A percentile compares a stretch with the other conserved stretches of the same genome.
phyloP scores from a whole-genome alignment of 2,329 filamentous ascomycete species.

The Fusarium protoensiforme region DNA sequence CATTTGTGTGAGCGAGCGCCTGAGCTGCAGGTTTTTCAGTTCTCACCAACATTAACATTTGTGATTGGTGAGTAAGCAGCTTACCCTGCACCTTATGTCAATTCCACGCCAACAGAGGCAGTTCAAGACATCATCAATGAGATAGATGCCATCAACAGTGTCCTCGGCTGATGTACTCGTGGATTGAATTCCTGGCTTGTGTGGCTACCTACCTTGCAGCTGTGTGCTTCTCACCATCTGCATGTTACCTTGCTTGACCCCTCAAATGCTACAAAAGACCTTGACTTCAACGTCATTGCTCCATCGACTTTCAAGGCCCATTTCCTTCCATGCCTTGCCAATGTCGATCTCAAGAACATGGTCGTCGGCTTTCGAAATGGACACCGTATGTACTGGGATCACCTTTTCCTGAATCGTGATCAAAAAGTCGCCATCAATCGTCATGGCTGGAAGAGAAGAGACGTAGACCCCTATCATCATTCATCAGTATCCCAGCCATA shows the following conservation, averaged over 20 bases:
- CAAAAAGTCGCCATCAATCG: slow-evolving; percentile 74
- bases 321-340: slow-evolving; percentile 79
- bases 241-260: not conserved
- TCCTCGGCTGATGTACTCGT: not conserved
- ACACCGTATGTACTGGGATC: slow-evolving; percentile 75
- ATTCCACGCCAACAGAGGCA: not conserved
- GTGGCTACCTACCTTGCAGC: not conserved
- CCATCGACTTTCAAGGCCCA: slow-evolving; percentile 77
- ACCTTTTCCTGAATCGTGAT: slow-evolving; percentile 78
- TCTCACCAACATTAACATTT: not conserved
- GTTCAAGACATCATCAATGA: not conserved
- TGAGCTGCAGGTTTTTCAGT: not conserved
- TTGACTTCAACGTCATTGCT: slow-evolving; percentile 82
- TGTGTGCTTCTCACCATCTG: not conserved
- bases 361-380: slow-evolving; percentile 60
- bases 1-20: not conserved
- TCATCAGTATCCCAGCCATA: not conserved
- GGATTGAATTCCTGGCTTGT: not conserved
- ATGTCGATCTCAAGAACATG: slow-evolving; percentile 82
- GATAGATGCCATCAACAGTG: not conserved
- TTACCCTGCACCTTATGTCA: not conserved
- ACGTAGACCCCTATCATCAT: slow-evolving; percentile 73
- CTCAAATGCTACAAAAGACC: slow-evolving; percentile 62
- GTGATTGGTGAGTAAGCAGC: not conserved
- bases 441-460: slow-evolving; percentile 71